These are phyloP conservation scores for Gilbertella persicaria DNA, from an alignment of 371 early-diverging fungal species.

Conservation along the genomic window DNA sequence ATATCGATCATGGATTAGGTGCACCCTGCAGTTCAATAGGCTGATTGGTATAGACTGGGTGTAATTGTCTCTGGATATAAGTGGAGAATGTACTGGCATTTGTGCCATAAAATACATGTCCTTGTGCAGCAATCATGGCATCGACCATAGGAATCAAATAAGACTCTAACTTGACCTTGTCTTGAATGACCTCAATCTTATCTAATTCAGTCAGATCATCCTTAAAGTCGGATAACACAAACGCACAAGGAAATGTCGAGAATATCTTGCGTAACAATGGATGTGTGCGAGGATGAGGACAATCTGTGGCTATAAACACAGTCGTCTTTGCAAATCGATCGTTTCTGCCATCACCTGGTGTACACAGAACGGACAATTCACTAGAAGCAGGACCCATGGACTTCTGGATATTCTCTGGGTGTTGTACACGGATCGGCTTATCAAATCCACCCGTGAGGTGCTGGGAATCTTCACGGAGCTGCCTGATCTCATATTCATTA, in stretches of 20 bases:
- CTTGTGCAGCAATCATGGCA: constrained; percentile 63
- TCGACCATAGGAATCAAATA: constrained; percentile 69
- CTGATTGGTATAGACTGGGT: constrained; percentile 48
- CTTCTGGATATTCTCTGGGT: constrained; percentile 26
- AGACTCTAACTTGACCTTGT: constrained; percentile 50
- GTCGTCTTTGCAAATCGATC: constrained; percentile 30
- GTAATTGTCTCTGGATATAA: constrained; percentile 60
- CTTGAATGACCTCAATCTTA: constrained; percentile 46
- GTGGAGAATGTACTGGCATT: constrained; percentile 60
- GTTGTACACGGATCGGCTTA: constrained; percentile 35
- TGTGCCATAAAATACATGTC: constrained; percentile 59
- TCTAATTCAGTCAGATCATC: constrained; percentile 43
- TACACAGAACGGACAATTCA: constrained; percentile 8
- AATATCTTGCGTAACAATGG: constrained; percentile 60
- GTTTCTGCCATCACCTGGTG: constrained; percentile 8
- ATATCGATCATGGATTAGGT: constrained; percentile 6
- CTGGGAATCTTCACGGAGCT: constrained; percentile 21
- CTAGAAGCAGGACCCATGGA: constrained; percentile 26
- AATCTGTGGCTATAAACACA: constrained; percentile 64
- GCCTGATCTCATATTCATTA: constrained; percentile 43
- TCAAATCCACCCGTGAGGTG: constrained; percentile 5
- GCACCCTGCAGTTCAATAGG: constrained; percentile 29
- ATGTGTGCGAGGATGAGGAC: constrained; percentile 51
- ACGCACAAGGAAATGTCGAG: constrained; percentile 61
- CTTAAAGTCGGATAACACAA: constrained; percentile 56